phyloP scores from a whole-genome alignment of 495 filamentous ascomycete species.

The Ascobolus immersus region DNA sequence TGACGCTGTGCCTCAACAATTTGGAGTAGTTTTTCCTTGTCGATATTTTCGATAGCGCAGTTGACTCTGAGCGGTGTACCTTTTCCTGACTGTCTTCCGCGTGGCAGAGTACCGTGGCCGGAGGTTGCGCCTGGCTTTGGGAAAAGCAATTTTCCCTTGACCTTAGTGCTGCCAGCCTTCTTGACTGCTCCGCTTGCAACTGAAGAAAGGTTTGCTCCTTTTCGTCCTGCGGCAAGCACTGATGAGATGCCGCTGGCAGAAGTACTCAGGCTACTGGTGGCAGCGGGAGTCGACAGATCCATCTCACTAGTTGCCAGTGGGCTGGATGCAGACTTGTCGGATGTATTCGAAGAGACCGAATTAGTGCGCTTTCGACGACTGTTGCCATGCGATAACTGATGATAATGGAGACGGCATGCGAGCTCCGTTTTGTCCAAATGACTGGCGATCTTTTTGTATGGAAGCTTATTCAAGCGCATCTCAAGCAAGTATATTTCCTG shows the following conservation, averaged over 20 bases:
- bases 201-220: not conserved
- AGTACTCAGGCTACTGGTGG: conserved; percentile 13
- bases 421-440: conserved; percentile 68
- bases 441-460: conserved; percentile 67
- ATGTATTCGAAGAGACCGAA: conserved; percentile 23
- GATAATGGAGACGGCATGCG: conserved; percentile 61
- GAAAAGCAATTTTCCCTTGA: conserved; percentile 16
- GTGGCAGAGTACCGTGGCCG: conserved; percentile 8
- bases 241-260: conserved; percentile 17
- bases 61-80: conserved; percentile 14
- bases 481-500: conserved; percentile 68
- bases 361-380: conserved; percentile 30
- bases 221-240: conserved; percentile 9
- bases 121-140: conserved; percentile 14
- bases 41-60: conserved; percentile 23
- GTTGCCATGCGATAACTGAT: conserved; percentile 58
- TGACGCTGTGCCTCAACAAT: conserved; percentile 43
- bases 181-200: too few relatives aligned
- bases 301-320: conserved; percentile 8
- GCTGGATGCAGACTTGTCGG: conserved; percentile 13
- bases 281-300: conserved; percentile 9
- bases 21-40: conserved; percentile 38
- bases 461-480: conserved; percentile 62
- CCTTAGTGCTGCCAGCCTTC: conserved; percentile 13
- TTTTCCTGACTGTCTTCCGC: conserved; percentile 8